A percentile compares a stretch with the other conserved stretches of the same genome.
Conservation (phyloP, 1,139 yeast species). For the Candida sp. region DNA sequence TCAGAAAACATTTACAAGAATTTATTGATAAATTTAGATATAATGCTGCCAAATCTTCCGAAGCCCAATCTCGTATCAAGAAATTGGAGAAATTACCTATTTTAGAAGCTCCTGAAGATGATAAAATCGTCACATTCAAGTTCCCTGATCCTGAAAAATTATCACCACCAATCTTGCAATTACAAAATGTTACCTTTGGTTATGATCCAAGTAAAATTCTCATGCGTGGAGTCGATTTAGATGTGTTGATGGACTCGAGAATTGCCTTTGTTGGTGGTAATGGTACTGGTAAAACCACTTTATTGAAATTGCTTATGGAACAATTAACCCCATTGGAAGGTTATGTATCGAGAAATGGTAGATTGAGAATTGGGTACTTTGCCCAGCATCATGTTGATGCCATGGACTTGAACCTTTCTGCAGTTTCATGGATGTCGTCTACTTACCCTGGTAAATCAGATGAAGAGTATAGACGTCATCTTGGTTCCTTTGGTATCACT, state of each 20-base stretch:
- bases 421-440: constrained; percentile 92
- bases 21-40: constrained; percentile 96
- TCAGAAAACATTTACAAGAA: constrained; percentile 86
- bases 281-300: constrained; percentile 98
- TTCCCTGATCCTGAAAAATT: constrained; percentile 95
- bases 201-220: constrained; percentile 62
- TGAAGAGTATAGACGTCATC: constrained; percentile 94
- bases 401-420: constrained; percentile 87
- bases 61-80: constrained; percentile 97
- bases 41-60: constrained; percentile 96
- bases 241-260: constrained; percentile 90
- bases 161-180: constrained; percentile 91
- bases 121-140: constrained; percentile 75
- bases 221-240: constrained; percentile 77
- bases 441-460: constrained; percentile 92
- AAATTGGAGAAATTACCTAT: constrained; percentile 92
- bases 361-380: constrained; percentile 92
- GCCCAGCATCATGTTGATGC: constrained; percentile 99
- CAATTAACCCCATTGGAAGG: constrained; percentile 72
- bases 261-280: constrained; percentile 98
- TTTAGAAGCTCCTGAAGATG: constrained; percentile 94
- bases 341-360: constrained; percentile 71
- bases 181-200: constrained; percentile 85
- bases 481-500: constrained; percentile 96
- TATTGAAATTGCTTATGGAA: constrained; percentile 82